A percentile compares a stretch with the other conserved stretches of the same genome.
phyloP scores from a whole-genome alignment of 2,329 filamentous ascomycete species.

The Alternaria rosae region DNA sequence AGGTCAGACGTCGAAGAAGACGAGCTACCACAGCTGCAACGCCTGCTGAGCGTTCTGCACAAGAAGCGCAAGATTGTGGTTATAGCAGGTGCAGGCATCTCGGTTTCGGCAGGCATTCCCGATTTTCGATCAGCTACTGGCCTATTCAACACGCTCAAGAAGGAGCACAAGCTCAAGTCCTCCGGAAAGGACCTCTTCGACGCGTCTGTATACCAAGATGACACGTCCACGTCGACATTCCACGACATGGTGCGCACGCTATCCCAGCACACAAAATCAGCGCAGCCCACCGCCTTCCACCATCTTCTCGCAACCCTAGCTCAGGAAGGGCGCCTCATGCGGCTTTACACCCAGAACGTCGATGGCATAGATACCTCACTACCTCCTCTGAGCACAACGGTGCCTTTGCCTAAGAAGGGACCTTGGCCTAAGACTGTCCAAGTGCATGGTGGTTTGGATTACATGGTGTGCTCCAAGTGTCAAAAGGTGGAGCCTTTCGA shows the following conservation, averaged over 20 bases:
- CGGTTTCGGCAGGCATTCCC: constrained; percentile 93
- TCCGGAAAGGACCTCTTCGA: constrained; percentile 97
- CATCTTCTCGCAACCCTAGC: constrained; percentile 91
- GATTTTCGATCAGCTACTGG: constrained; percentile 94
- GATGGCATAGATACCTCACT: constrained; percentile 91
- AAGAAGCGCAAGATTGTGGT: constrained; percentile 97
- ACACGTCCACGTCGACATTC: constrained; percentile 86
- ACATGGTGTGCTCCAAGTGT: constrained; percentile 98
- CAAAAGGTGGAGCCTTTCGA: constrained; percentile 78
- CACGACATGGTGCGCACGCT: constrained; percentile 95
- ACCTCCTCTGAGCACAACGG: constrained; percentile 77
- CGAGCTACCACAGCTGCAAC: constrained; percentile 70
- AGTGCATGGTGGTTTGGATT: constrained; percentile 89
- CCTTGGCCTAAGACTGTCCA: constrained; percentile 95
- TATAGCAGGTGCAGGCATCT: constrained; percentile 95
- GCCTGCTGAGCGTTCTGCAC: constrained; percentile 76
- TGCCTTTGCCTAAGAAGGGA: constrained; percentile 82
- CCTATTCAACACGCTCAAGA: constrained; percentile 84
- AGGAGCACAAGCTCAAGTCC: constrained; percentile 87
- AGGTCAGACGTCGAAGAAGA: constrained; percentile 59
- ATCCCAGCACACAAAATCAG: constrained; percentile 77
- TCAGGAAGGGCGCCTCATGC: constrained; percentile 82
- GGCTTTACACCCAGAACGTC: constrained; percentile 96
- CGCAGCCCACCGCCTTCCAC: constrained; percentile 87
- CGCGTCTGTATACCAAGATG: constrained; percentile 95